Conservation (phyloP, 164 flowering plant species). For the Berberis thunbergii region DNA sequence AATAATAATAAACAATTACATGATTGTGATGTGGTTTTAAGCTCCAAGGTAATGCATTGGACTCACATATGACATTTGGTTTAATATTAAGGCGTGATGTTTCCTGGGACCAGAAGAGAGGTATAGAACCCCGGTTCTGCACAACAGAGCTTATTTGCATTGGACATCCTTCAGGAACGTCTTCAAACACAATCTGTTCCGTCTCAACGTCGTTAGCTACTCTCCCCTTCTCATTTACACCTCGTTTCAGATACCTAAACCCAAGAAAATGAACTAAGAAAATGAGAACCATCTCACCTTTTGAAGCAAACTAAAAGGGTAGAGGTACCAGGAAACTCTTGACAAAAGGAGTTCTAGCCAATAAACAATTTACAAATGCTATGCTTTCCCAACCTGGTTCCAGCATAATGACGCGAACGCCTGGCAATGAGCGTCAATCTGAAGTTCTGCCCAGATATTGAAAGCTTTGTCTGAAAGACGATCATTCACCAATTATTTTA, state of each 20-base stretch:
- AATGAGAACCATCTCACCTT: neutral
- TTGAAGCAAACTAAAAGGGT: conserved; percentile 55
- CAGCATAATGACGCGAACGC: conserved; percentile 97
- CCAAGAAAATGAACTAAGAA: conserved; percentile 2
- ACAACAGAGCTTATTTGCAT: conserved; percentile 75
- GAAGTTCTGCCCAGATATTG: conserved; percentile 56
- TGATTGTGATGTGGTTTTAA: neutral
- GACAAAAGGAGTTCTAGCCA: conserved; percentile 18
- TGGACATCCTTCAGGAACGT: conserved; percentile 46
- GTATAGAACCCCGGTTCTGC: conserved; percentile 93
- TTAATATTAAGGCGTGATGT: conserved; percentile 79
- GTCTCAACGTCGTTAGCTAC: conserved; percentile 99
- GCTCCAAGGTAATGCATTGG: neutral
- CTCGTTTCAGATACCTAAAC: conserved; percentile 79
- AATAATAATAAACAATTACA: neutral
- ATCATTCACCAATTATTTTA: neutral
- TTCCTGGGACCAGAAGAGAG: conserved; percentile 99
- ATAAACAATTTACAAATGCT: conserved; percentile 4
- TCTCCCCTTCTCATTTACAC: conserved; percentile 88
- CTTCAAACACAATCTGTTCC: conserved; percentile 89
- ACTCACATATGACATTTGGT: conserved; percentile 82
- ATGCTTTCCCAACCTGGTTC: conserved; percentile 67
- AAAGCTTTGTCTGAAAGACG: conserved; percentile 47
- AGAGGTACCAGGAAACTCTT: conserved; percentile 72
- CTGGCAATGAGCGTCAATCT: conserved; percentile 84